Percentiles rank a stretch among this genome's conserved stretches.
Conservation (phyloP, 805 yeast species). For the Scheffersomyces stipitis region DNA sequence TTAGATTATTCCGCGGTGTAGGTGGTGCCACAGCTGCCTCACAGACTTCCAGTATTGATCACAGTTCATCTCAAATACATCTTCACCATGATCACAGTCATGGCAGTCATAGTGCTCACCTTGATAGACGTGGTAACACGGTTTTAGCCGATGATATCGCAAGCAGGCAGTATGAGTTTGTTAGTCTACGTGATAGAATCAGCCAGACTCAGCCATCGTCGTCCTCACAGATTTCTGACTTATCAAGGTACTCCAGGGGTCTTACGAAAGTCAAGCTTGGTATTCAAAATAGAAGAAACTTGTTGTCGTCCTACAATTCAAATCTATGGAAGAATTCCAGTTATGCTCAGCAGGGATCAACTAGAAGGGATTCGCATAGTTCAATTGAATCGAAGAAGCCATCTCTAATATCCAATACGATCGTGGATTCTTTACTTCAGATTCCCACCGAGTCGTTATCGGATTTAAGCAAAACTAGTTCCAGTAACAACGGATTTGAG, state of each 20-base stretch:
- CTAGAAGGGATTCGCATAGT: background rate
- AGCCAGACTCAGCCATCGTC: conserved; percentile 9
- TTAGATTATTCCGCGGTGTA: conserved; percentile 31
- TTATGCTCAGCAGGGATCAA: too few relatives aligned
- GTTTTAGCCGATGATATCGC: conserved; percentile 1
- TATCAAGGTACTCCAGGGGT: conserved; percentile 32
- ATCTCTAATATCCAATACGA: conserved; percentile 2
- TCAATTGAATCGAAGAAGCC: background rate
- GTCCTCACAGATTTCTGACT: conserved; percentile 13
- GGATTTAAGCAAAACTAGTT: background rate
- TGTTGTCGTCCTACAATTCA: background rate
- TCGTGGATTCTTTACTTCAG: conserved; percentile 16
- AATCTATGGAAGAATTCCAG: too few relatives aligned
- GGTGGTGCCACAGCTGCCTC: background rate
- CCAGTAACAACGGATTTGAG: background rate
- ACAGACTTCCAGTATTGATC: background rate
- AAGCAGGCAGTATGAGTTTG: conserved; percentile 23
- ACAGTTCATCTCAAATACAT: background rate
- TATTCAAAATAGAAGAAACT: conserved; percentile 21
- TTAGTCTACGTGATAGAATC: conserved; percentile 35
- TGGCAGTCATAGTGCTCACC: conserved; percentile 2
- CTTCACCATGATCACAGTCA: conserved; percentile 2
- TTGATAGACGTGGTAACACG: conserved; percentile 7
- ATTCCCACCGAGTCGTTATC: conserved; percentile 8
- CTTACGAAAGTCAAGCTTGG: conserved; percentile 36